Evolutionary conservation across 2,329 filamentous ascomycete species (phyloP), one percentile per base, ranked within the genome.

Genomic region (Scolecobasidium constrictum): DNA sequence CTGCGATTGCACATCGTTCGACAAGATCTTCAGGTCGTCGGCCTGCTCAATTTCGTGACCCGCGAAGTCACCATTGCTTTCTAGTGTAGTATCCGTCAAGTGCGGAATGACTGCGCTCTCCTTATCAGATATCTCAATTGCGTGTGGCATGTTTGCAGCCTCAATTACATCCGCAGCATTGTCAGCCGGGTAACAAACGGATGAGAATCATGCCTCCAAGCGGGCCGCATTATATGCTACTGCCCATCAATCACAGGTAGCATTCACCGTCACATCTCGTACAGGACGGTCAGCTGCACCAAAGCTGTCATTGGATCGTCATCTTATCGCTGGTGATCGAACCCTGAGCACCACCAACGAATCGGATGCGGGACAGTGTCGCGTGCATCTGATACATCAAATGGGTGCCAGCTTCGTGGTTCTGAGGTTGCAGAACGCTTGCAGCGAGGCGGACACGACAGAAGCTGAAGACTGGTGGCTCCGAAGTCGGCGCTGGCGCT

Each of bases 1-100:
- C 22, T 48, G 49, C 5, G 53, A 53, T 21, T 50, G 20, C 7
- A 56, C 45, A 36, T 46, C 39, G 34, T 43, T 47, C 12, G 43
- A 11, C 16, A 11, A n/a, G 9, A 18, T 15, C 16, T 9, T 9
- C 7, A 9, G 7, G 35, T 9, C 35, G 11, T 18, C 35, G 7
- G 35, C 35, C 7, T 7, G 35, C 9, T 9, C 26, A 31, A n/a
- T 9, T 31, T n/a, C 26, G 26, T 31, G 26, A n/a, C n/a, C n/a
- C 26, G n/a, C n/a, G n/a, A n/a, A n/a, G n/a, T n/a, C n/a, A n/a
- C n/a, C n/a, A n/a, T 31, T n/a, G 9, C 26, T 31, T 7, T n/a
- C 26, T 31, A 7, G 26, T 31, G 9, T n/a, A 31, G 26, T 7
- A n/a, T 31, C 26, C n/a, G n/a, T n/a, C n/a, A n/a, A n/a, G n/a